Conservation (phyloP, 23 red algal species). For the Gracilariopsis chorda region DNA sequence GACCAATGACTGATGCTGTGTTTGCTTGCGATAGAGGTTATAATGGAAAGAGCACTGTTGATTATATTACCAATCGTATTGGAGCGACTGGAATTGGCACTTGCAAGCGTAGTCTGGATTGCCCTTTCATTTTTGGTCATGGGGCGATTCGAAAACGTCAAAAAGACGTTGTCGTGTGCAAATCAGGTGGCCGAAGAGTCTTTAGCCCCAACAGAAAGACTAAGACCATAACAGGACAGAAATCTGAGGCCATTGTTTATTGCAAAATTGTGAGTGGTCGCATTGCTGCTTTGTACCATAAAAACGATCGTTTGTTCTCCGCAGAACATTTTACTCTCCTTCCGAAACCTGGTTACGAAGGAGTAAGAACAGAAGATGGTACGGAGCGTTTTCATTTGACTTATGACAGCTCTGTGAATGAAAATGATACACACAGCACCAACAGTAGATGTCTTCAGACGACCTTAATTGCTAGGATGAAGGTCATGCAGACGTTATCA, state of each 20-base stretch:
- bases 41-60: not conserved
- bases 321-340: no score
- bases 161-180: not conserved
- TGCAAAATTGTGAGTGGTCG: not conserved
- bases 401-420: no score
- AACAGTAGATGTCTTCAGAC: no score
- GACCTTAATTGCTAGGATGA: no score
- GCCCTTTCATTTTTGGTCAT: constrained; percentile 13
- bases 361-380: no score
- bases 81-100: not conserved
- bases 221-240: not conserved
- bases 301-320: no score
- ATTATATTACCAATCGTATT: not conserved
- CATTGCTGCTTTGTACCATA: no score
- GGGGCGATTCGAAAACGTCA: not conserved
- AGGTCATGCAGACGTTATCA: not conserved
- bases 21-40: constrained; percentile 8
- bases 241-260: not conserved
- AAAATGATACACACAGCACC: no score
- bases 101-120: not conserved
- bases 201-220: not conserved
- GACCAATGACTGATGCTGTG: not conserved
- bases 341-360: no score
- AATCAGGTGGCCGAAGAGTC: not conserved
- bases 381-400: no score